Percentiles rank a stretch among this genome's conserved stretches.
phyloP scores from a whole-genome alignment of 371 early-diverging fungal genomes.

The Mucor sp. region DNA sequence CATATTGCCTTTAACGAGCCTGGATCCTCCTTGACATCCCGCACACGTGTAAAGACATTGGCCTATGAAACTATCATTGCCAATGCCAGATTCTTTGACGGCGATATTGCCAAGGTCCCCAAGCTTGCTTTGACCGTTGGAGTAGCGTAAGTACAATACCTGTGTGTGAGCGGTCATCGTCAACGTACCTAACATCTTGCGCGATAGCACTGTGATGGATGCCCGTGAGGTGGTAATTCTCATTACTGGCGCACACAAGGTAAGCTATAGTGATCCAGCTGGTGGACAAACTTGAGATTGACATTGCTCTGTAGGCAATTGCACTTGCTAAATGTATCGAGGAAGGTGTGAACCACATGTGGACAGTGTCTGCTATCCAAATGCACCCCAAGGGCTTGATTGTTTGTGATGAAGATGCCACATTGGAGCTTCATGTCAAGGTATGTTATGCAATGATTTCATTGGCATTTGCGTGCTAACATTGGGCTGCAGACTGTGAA shows the following conservation, averaged over 20 bases:
- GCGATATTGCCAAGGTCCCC: conserved; percentile 84
- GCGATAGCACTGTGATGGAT: conserved; percentile 78
- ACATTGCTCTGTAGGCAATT: conserved; percentile 49
- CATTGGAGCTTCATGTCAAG: conserved; percentile 84
- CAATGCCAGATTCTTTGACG: conserved; percentile 85
- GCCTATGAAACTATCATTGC: conserved; percentile 89
- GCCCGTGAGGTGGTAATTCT: conserved; percentile 83
- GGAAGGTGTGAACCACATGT: conserved; percentile 86
- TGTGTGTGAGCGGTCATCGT: not conserved
- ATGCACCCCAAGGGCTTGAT: conserved; percentile 81
- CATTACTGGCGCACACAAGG: conserved; percentile 86
- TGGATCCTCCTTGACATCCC: conserved; percentile 78
- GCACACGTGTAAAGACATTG: conserved; percentile 85
- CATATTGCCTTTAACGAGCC: conserved; percentile 94
- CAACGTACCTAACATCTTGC: not conserved
- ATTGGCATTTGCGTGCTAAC: not conserved
- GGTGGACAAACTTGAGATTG: not conserved
- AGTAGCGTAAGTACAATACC: conserved; percentile 60
- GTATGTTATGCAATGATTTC: conserved; percentile 1
- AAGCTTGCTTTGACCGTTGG: conserved; percentile 88
- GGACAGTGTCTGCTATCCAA: conserved; percentile 88
- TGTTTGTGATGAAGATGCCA: conserved; percentile 89
- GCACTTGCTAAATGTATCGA: conserved; percentile 86
- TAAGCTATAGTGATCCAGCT: not conserved
- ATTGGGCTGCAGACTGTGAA: conserved; percentile 66